phyloP scores from a whole-genome alignment of 139 green algal species.

The Micractinium conductrix region DNA sequence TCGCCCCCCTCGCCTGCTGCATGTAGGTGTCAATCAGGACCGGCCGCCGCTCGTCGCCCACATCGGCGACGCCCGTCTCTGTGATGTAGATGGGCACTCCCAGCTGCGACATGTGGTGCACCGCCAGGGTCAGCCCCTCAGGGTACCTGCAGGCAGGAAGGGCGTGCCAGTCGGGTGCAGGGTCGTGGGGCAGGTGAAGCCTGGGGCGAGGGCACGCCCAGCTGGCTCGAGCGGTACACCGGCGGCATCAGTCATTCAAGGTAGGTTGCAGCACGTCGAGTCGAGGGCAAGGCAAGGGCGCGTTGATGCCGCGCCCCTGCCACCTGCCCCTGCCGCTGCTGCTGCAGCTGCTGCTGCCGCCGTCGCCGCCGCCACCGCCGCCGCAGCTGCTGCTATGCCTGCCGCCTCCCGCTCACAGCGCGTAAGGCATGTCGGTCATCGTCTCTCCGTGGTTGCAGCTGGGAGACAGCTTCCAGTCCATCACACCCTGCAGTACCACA shows the following conservation, averaged over 20 bases:
- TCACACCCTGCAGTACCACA: slow-evolving; percentile 32
- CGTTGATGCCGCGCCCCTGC: too few relatives aligned
- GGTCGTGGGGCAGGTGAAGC: background rate
- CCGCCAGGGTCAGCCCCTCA: slow-evolving; percentile 54
- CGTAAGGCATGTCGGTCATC: slow-evolving; percentile 91
- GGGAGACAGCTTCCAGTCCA: slow-evolving; percentile 67
- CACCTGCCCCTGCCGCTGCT: too few relatives aligned
- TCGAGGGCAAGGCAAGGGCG: too few relatives aligned
- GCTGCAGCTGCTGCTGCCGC: too few relatives aligned
- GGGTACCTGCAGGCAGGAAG: slow-evolving; percentile 40
- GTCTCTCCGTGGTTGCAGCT: slow-evolving; percentile 59
- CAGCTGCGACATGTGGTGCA: slow-evolving; percentile 48
- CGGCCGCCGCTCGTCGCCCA: slow-evolving; percentile 51
- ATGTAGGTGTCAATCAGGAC: slow-evolving; percentile 54
- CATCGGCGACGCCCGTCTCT: slow-evolving; percentile 81
- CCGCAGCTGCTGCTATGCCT: too few relatives aligned
- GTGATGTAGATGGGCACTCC: slow-evolving; percentile 87
- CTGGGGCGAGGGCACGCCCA: too few relatives aligned
- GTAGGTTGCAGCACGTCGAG: too few relatives aligned
- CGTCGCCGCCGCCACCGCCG: too few relatives aligned
- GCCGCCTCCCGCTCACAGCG: slow-evolving; percentile 62
- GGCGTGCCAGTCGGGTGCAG: background rate
- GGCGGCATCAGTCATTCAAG: too few relatives aligned
- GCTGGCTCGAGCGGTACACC: too few relatives aligned
- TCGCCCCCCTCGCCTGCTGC: slow-evolving; percentile 29